Evolutionary conservation across 2,329 filamentous ascomycete species (phyloP).

Genomic region (Sclerotinia borealis): DNA sequence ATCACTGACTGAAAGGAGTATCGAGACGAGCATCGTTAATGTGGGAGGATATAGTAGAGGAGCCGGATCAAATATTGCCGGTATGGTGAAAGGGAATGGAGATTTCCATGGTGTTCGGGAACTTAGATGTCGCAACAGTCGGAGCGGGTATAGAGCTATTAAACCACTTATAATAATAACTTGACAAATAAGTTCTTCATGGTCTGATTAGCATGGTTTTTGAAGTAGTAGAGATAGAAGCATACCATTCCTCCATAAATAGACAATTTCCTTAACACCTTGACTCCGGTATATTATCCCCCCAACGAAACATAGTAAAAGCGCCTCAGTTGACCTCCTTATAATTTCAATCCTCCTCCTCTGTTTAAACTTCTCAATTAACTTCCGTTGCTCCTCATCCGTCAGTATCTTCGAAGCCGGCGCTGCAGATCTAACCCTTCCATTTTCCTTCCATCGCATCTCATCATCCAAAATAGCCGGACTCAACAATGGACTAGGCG

Average conservation of each 20-base stretch:
- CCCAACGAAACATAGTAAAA: slow-evolving; percentile 45
- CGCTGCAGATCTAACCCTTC: slow-evolving; percentile 12
- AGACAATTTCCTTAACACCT: slow-evolving; percentile 41
- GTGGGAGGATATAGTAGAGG: slow-evolving; percentile 80
- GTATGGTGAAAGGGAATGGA: slow-evolving; percentile 45
- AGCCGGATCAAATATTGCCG: slow-evolving; percentile 80
- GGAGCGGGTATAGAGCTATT: slow-evolving; percentile 51
- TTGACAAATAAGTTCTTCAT: slow-evolving; percentile 29
- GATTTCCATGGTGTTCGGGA: slow-evolving; percentile 22
- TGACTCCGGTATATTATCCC: slow-evolving; percentile 40
- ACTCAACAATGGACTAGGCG: slow-evolving; percentile 50
- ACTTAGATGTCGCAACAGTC: slow-evolving; percentile 44
- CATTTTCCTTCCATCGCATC: slow-evolving; percentile 9
- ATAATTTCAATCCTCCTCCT: slow-evolving; percentile 43
- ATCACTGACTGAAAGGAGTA: slow-evolving; percentile 62
- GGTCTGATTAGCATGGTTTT: slow-evolving; percentile 22
- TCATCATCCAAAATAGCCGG: slow-evolving; percentile 41
- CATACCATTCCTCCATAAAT: slow-evolving; percentile 46
- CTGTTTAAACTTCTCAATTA: slow-evolving; percentile 35
- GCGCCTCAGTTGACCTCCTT: slow-evolving; percentile 47
- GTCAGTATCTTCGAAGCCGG: slow-evolving; percentile 7
- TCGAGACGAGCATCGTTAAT: slow-evolving; percentile 69
- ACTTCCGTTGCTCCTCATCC: slow-evolving; percentile 21
- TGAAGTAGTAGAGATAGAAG: background rate
- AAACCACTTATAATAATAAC: slow-evolving; percentile 35